phyloP scores from a whole-genome alignment of 208 protist genomes.

The Trypanosoma boissoni region DNA sequence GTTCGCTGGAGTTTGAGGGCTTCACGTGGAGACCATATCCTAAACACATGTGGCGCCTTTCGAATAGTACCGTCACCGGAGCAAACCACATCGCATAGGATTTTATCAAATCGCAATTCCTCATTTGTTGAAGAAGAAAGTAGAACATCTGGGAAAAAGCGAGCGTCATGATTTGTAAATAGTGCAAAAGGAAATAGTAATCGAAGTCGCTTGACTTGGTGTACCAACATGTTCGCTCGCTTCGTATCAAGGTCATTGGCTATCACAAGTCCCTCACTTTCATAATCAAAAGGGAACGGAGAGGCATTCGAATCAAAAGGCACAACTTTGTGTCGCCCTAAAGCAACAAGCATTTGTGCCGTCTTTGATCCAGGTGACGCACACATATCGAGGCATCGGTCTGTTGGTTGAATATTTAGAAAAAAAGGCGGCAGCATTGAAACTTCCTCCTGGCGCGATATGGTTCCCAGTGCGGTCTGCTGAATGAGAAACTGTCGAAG shows the following conservation, averaged over 20 bases:
- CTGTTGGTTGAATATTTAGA: slow-evolving; percentile 72
- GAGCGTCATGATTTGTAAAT: slow-evolving; percentile 91
- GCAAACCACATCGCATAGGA: slow-evolving; percentile 95
- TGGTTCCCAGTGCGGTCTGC: slow-evolving; percentile 80
- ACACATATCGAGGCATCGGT: slow-evolving; percentile 89
- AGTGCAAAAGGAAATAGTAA: slow-evolving; percentile 86
- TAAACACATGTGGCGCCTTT: slow-evolving; percentile 80
- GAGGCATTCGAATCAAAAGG: slow-evolving; percentile 45
- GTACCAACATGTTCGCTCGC: slow-evolving; percentile 84
- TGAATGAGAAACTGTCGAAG: slow-evolving; percentile 80
- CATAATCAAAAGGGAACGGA: slow-evolving; percentile 78
- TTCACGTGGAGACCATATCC: slow-evolving; percentile 75
- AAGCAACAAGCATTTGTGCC: slow-evolving; percentile 77
- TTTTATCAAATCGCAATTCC: slow-evolving; percentile 86
- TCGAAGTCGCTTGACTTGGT: slow-evolving; percentile 82
- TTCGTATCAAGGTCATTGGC: slow-evolving; percentile 87
- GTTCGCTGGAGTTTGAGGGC: slow-evolving; percentile 73
- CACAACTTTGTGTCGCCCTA: slow-evolving; percentile 75
- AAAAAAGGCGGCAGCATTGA: slow-evolving; percentile 85
- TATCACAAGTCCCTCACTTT: slow-evolving; percentile 71
- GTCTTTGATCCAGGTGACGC: slow-evolving; percentile 91
- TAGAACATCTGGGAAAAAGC: slow-evolving; percentile 69
- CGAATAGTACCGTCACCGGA: slow-evolving; percentile 93
- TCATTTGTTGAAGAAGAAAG: slow-evolving; percentile 44
- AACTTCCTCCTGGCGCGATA: slow-evolving; percentile 81